These are phyloP conservation scores for Stylosanthes scabra DNA, from an alignment of 331 rosid species.

Conservation along the genomic window DNA sequence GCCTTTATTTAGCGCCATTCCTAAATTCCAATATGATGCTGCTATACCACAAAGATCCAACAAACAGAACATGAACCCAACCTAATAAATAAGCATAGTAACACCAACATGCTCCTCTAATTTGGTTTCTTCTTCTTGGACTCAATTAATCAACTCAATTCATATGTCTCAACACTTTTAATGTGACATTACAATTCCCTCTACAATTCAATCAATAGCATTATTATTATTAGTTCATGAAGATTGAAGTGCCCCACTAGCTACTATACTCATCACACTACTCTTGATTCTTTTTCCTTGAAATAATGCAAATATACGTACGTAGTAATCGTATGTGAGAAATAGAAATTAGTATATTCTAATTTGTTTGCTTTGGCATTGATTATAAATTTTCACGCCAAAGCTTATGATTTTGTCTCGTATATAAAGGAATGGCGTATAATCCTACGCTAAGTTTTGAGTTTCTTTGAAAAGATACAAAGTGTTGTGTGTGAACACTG, in stretches of 20 bases:
- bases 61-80: slow-evolving; percentile 49
- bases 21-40: background rate
- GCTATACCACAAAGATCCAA: slow-evolving; percentile 54
- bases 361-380: background rate
- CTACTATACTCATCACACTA: background rate
- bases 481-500: too few species aligned
- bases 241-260: background rate
- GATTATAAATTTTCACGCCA: slow-evolving; percentile 36
- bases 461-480: too few species aligned
- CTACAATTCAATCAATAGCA: background rate
- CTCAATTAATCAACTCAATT: slow-evolving; percentile 17
- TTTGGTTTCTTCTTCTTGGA: slow-evolving; percentile 55
- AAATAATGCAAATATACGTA: background rate
- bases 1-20: slow-evolving; percentile 41
- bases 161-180: slow-evolving; percentile 26
- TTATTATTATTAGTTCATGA: background rate
- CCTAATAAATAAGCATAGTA: slow-evolving; percentile 36
- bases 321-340: background rate
- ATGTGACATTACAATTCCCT: slow-evolving; percentile 4
- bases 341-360: slow-evolving; percentile 21
- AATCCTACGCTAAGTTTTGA: too few species aligned
- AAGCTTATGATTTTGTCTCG: slow-evolving; percentile 16
- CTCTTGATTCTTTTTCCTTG: background rate
- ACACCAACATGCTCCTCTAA: slow-evolving; percentile 54
- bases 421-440: too few species aligned